These are phyloP conservation scores for Luzula sylvatica DNA, from an alignment of 176 grass and related monocot genomes.

Conservation along the genomic window DNA sequence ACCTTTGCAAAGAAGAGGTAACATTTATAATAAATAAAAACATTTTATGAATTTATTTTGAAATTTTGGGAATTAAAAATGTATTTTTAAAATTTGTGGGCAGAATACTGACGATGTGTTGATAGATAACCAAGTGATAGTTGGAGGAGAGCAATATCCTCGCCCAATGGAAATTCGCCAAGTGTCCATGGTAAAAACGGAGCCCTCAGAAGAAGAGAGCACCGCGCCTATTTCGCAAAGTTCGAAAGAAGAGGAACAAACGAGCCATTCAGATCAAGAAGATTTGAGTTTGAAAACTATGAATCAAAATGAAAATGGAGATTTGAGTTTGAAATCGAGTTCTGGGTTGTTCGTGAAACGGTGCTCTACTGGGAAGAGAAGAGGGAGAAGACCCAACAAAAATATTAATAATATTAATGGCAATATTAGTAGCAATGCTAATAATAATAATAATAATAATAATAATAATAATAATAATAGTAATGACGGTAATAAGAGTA, in stretches of 20 bases:
- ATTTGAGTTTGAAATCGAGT: too few species aligned
- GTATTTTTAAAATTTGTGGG: slow-evolving; percentile 6
- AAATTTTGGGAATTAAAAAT: background rate
- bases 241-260: slow-evolving; percentile 29
- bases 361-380: slow-evolving; percentile 54
- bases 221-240: slow-evolving; percentile 8
- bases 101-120: slow-evolving; percentile 77
- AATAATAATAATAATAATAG: too few species aligned
- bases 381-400: slow-evolving; percentile 42
- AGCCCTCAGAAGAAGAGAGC: slow-evolving; percentile 60
- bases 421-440: too few species aligned
- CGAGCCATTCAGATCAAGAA: slow-evolving; percentile 29
- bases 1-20: slow-evolving; percentile 59
- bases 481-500: background rate
- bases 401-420: background rate
- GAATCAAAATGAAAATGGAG: too few species aligned
- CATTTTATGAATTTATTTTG: background rate
- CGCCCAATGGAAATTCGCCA: slow-evolving; percentile 34
- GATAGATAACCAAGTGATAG: slow-evolving; percentile 63
- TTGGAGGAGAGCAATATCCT: slow-evolving; percentile 51
- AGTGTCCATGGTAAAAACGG: slow-evolving; percentile 28
- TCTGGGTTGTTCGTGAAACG: slow-evolving; percentile 24
- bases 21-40: background rate
- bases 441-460: too few species aligned
- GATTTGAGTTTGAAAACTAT: slow-evolving; percentile 1